These are phyloP conservation scores for Psilocybe tampanensis DNA, from an alignment of 768 basidiomycete species.

Conservation along the genomic window DNA sequence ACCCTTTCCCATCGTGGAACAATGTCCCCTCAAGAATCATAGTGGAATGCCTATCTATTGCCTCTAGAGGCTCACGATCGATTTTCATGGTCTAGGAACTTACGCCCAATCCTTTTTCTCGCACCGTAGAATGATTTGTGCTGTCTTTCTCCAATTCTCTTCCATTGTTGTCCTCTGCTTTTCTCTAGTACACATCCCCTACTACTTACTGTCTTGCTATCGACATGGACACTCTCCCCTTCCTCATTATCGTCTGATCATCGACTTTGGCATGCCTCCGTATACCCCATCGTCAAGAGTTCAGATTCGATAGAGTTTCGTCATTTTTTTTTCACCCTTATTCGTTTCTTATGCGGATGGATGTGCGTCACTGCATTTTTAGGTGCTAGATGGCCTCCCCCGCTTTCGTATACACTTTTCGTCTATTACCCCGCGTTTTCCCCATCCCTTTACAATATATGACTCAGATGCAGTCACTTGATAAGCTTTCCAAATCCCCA, in stretches of 20 bases:
- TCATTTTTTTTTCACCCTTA: conserved; percentile 9
- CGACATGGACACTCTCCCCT: conserved; percentile 4
- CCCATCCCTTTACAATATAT: conserved; percentile 14
- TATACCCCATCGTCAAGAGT: conserved; percentile 6
- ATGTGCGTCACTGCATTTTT: conserved; percentile 9
- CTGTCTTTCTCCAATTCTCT: conserved; percentile 8
- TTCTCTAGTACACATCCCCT: conserved; percentile 6
- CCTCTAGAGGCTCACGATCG: conserved; percentile 8
- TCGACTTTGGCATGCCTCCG: conserved; percentile 4
- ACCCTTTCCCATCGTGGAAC: conserved; percentile 11
- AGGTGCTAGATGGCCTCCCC: conserved; percentile 3
- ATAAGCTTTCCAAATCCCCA: conserved; percentile 13
- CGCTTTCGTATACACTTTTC: conserved; percentile 8
- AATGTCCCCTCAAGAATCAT: conserved; percentile 4
- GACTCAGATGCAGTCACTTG: conserved; percentile 25
- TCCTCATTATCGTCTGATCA: neutral
- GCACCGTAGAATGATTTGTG: conserved; percentile 18
- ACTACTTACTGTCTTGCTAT: conserved; percentile 4
- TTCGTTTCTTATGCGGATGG: neutral
- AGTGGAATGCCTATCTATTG: conserved; percentile 24
- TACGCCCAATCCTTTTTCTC: conserved; percentile 20
- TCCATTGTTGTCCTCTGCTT: conserved; percentile 11
- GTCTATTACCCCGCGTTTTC: conserved; percentile 15
- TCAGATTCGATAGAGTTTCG: conserved; percentile 17
- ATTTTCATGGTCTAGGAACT: conserved; percentile 14